These are phyloP conservation scores for Kodamaea ohmeri DNA, from an alignment of 1,139 yeast species.

Conservation along the genomic window DNA sequence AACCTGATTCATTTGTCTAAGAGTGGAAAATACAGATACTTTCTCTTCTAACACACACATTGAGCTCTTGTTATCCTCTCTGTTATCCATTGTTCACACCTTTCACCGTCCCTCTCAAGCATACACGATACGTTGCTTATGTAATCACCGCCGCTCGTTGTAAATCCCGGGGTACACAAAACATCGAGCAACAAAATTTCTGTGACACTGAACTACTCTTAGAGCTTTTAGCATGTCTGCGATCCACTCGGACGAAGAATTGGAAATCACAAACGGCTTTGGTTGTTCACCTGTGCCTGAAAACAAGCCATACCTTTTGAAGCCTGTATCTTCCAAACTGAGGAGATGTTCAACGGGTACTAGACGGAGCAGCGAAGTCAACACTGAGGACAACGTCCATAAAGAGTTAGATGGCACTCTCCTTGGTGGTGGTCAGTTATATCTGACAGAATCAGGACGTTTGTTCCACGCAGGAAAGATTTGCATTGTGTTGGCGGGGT, in stretches of 20 bases:
- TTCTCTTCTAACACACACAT: no score
- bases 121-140: no score
- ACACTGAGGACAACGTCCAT: constrained; percentile 50
- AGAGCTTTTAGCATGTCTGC: constrained; percentile 16
- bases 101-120: no score
- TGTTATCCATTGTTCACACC: no score
- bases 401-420: constrained; percentile 36
- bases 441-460: constrained; percentile 85
- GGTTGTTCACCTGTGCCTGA: constrained; percentile 36
- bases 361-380: constrained; percentile 37
- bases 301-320: constrained; percentile 3
- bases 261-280: constrained; percentile 39
- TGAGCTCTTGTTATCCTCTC: no score
- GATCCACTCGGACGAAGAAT: constrained; percentile 30
- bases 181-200: constrained; percentile 3
- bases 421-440: constrained; percentile 62
- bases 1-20: no score
- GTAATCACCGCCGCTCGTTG: background rate
- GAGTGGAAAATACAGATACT: no score
- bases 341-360: constrained; percentile 30
- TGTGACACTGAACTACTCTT: background rate
- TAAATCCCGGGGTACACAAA: constrained; percentile 10
- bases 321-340: constrained; percentile 15
- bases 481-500: constrained; percentile 83
- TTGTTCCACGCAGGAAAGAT: constrained; percentile 95